Evolutionary conservation across 768 basidiomycete species (phyloP), one percentile per base, ranked within the genome.

Genomic region (Aureoboletus auriporus): DNA sequence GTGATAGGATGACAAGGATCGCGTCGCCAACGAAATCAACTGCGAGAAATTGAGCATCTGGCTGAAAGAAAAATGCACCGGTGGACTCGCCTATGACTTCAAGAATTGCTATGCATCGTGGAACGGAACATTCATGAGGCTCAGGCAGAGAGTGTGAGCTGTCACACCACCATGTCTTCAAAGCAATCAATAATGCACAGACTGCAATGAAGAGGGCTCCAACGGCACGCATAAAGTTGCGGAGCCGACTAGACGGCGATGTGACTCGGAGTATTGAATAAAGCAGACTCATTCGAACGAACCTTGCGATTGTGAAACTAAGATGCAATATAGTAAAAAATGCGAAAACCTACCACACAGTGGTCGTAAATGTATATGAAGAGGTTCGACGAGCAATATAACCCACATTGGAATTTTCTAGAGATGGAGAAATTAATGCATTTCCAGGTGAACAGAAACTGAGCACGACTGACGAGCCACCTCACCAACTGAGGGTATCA

Each of bases 201-300:
- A 44, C n/a, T 5, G 41, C 2, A 20, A 46, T 8, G 39, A 59
- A 56, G 10, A 51, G 2, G 20, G 30, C 46, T 3, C 46, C 38
- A 8, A 49, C 37, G 11, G 29, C 42, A 23, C 39, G 39, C 20
- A 20, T 23, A 11, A 51, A 4, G 6, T 4, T 36, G 27, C 23
- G 39, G 28, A 47, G 20, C 13, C 13, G 14, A n/a, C 14, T 47
- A 8, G 11, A 38, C 12, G 51, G 57, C 26, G 38, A 13, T n/a
- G 26, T 42, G 13, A 59, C 11, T 30, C 58, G 54, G 13, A 46
- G n/a, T 16, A 58, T 55, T 5, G 53, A 59, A 39, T 37, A 47
- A 14, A 56, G 23, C 14, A 52, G 23, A 35, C 49, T 51, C 46
- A 56, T 53, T 23, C 49, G 44, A 31, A 48, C 44, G n/a, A 40